Percentiles rank a stretch among this genome's conserved stretches.
phyloP scores from a whole-genome alignment of 768 basidiomycete genomes.

The Fomitopsis pulvina region DNA sequence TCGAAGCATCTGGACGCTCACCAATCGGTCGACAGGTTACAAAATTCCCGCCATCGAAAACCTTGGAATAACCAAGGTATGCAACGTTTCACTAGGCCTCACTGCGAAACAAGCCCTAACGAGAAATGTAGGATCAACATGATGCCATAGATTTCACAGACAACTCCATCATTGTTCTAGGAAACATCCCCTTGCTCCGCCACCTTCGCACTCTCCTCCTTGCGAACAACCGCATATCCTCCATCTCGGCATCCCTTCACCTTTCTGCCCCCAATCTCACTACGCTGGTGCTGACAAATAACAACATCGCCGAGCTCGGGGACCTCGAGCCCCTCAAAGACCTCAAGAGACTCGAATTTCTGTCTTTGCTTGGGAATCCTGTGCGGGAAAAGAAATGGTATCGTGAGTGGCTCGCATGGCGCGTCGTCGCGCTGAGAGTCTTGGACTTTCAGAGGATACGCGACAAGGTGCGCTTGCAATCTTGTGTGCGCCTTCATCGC shows the following conservation, averaged over 20 bases:
- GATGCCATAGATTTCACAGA: conserved; percentile 93
- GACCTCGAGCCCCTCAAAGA: conserved; percentile 82
- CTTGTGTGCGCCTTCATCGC: not conserved
- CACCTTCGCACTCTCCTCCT: conserved; percentile 80
- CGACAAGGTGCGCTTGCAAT: conserved; percentile 73
- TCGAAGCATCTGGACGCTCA: conserved; percentile 11
- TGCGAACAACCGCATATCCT: conserved; percentile 84
- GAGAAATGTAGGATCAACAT: conserved; percentile 88
- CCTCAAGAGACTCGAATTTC: conserved; percentile 63
- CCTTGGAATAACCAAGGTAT: conserved; percentile 84
- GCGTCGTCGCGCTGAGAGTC: conserved; percentile 81
- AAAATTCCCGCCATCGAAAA: conserved; percentile 97
- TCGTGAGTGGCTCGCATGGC: conserved; percentile 92
- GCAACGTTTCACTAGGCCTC: too few relatives aligned
- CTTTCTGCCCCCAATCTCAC: conserved; percentile 81
- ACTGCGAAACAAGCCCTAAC: too few relatives aligned
- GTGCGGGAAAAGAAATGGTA: conserved; percentile 92
- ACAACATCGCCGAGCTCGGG: conserved; percentile 72
- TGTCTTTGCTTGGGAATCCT: conserved; percentile 77
- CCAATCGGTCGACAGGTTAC: conserved; percentile 49
- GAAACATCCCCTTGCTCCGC: conserved; percentile 83
- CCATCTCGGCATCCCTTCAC: conserved; percentile 76
- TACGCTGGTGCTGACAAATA: conserved; percentile 80
- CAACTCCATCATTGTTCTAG: conserved; percentile 75
- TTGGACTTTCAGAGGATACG: conserved; percentile 93